Percentiles rank a stretch among this genome's conserved stretches.
Evolutionary conservation across 2,329 filamentous ascomycete species (phyloP).

Genomic region (Metarhizium rileyi): DNA sequence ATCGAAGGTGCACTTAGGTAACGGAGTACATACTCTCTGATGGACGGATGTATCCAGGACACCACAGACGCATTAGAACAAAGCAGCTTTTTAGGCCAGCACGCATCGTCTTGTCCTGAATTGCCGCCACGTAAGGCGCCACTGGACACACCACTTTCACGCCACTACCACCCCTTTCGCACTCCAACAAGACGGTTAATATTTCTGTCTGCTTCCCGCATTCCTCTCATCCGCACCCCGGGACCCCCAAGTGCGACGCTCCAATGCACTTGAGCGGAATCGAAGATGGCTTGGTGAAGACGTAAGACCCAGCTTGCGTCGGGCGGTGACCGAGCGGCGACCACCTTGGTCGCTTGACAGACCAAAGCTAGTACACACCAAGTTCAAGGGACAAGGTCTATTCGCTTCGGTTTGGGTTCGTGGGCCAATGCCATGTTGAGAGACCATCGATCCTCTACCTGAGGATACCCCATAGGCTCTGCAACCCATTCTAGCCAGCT

Average conservation of each 20-base stretch:
- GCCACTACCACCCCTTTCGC: neutral
- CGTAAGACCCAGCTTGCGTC: neutral
- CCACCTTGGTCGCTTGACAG: neutral
- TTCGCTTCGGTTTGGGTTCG: neutral
- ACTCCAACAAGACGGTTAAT: no score
- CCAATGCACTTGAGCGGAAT: neutral
- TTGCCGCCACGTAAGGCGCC: conserved; percentile 4
- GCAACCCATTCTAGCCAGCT: neutral
- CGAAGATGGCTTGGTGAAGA: neutral
- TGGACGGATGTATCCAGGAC: neutral
- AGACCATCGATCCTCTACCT: neutral
- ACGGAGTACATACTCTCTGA: no score
- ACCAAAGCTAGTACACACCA: neutral
- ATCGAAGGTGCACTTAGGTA: no score
- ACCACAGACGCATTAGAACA: neutral
- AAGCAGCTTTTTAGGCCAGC: neutral
- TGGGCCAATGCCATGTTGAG: neutral
- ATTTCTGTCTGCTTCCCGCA: no score
- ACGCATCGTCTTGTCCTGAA: neutral
- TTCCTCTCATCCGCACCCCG: neutral
- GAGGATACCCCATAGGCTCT: neutral
- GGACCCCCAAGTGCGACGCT: neutral
- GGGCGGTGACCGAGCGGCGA: neutral
- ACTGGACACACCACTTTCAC: neutral
- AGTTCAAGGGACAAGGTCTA: neutral